phyloP scores from a whole-genome alignment of 108 stramenopile genomes.

The Schizochytrium sp. region DNA sequence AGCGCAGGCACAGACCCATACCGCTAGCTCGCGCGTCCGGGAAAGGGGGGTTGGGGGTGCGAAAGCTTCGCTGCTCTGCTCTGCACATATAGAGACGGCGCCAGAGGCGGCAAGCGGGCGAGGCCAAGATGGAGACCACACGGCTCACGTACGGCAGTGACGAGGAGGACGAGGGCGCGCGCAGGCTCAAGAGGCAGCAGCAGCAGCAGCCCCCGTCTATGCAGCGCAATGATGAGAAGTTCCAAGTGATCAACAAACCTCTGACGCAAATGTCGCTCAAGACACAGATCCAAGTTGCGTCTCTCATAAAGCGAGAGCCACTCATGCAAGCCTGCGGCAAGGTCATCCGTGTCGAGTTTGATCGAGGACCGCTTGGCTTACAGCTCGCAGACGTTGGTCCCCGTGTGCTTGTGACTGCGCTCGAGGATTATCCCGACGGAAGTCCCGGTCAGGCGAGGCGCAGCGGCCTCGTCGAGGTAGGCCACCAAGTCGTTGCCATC shows the following conservation, averaged over 20 bases:
- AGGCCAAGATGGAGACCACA: background rate
- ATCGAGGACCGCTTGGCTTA: background rate
- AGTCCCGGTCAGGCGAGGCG: background rate
- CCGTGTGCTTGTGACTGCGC: background rate
- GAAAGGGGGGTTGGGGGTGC: too few relatives aligned
- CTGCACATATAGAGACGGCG: too few relatives aligned
- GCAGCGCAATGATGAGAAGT: background rate
- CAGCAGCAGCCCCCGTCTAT: background rate
- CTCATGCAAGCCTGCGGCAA: background rate
- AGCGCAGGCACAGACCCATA: too few relatives aligned
- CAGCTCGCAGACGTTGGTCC: slow-evolving; percentile 9
- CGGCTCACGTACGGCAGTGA: background rate
- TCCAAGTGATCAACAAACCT: background rate
- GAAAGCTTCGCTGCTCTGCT: too few relatives aligned
- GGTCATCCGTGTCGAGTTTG: background rate
- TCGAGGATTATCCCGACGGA: background rate
- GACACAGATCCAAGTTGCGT: background rate
- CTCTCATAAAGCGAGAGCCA: background rate
- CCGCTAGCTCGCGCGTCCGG: too few relatives aligned
- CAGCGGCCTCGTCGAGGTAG: background rate
- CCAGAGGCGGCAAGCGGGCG: too few relatives aligned
- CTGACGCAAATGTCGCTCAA: background rate
- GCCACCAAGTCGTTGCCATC: background rate
- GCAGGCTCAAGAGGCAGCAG: background rate
- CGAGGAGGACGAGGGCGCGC: background rate